Conservation (phyloP, 441 rosid species). For the Bruguiera hainesii region DNA sequence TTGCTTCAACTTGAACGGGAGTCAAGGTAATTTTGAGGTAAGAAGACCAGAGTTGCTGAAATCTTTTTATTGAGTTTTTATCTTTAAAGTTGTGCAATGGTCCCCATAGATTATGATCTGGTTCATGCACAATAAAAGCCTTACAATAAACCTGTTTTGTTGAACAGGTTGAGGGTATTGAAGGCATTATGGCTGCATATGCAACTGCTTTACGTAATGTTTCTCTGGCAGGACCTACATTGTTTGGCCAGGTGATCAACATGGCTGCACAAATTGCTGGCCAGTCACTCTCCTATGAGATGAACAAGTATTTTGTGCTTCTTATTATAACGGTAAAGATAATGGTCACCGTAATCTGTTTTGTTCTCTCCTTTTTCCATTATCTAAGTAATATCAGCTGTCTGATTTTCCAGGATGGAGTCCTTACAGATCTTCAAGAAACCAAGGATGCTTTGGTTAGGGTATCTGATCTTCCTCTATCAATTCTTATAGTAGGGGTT, state of each 20-base stretch:
- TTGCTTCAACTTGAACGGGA: conserved; percentile 80
- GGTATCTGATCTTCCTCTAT: conserved; percentile 87
- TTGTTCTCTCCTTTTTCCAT: not conserved
- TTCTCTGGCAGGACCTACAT: conserved; percentile 75
- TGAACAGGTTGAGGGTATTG: conserved; percentile 70
- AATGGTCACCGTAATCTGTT: not conserved
- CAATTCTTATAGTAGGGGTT: conserved; percentile 86
- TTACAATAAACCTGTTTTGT: not conserved
- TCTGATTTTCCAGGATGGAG: conserved; percentile 62
- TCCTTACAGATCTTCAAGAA: conserved; percentile 93
- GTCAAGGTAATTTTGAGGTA: too few relatives aligned
- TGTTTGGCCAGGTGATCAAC: conserved; percentile 68
- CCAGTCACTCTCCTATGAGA: conserved; percentile 39
- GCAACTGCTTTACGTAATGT: conserved; percentile 52
- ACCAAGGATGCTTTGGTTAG: conserved; percentile 83
- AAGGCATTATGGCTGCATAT: conserved; percentile 82
- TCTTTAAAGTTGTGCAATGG: too few relatives aligned
- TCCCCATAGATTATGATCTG: not conserved
- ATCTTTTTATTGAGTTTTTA: too few relatives aligned
- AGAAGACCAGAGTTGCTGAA: too few relatives aligned
- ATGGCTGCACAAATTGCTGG: conserved; percentile 65
- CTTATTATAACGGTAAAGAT: conserved; percentile 71
- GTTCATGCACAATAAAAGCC: too few relatives aligned
- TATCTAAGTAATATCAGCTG: not conserved
- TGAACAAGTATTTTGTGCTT: conserved; percentile 61